phyloP scores from a whole-genome alignment of 192 early-diverging fungal species.

The Spinellus fusiger region DNA sequence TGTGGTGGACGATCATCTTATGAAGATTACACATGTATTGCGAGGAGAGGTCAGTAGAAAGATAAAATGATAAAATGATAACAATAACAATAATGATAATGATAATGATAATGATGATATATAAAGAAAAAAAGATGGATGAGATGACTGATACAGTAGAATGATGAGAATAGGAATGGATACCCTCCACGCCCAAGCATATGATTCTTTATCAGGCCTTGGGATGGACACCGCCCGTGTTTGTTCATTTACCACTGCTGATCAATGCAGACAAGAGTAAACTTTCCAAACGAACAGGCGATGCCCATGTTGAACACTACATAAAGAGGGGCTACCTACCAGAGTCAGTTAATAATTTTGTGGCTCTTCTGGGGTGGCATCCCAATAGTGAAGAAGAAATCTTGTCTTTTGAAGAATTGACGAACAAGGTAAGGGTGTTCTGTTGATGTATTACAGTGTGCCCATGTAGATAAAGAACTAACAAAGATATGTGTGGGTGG shows the following conservation, averaged over 20 bases:
- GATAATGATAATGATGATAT: too few relatives aligned
- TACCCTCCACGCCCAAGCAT: constrained; percentile 91
- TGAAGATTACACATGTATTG: constrained; percentile 89
- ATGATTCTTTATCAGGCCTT: constrained; percentile 76
- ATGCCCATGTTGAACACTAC: constrained; percentile 70
- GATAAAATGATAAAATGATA: neutral
- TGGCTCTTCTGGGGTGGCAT: constrained; percentile 79
- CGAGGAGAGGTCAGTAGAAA: constrained; percentile 63
- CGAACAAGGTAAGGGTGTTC: constrained; percentile 37
- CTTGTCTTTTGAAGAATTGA: constrained; percentile 55
- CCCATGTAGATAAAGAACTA: neutral
- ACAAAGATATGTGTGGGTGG: neutral
- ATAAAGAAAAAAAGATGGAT: too few relatives aligned
- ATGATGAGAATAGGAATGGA: constrained; percentile 67
- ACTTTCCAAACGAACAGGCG: constrained; percentile 84
- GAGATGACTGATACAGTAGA: neutral
- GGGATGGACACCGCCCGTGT: constrained; percentile 72
- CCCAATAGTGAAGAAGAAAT: constrained; percentile 54
- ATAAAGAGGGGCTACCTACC: constrained; percentile 76
- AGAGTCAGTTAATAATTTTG: constrained; percentile 82
- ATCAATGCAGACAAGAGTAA: constrained; percentile 78
- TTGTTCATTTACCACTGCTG: constrained; percentile 85
- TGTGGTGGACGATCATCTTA: constrained; percentile 88
- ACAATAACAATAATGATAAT: too few relatives aligned
- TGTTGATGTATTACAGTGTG: neutral